These are phyloP conservation scores for Solanum chaucha DNA, from an alignment of 257 asterid genomes.

Conservation along the genomic window DNA sequence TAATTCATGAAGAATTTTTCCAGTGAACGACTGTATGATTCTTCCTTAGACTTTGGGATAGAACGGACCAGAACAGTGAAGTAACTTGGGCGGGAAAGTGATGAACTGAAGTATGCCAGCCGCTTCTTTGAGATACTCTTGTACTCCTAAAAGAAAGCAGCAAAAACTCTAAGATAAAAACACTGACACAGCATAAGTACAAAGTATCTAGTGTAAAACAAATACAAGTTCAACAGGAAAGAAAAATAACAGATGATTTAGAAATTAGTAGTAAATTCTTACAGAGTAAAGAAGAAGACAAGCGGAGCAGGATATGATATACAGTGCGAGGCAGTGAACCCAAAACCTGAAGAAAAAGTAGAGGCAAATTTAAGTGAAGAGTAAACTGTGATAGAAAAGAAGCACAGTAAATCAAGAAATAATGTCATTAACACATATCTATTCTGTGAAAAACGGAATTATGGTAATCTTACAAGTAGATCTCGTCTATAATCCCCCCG, in stretches of 20 bases:
- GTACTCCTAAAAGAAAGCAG: slow-evolving; percentile 9
- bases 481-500: background rate
- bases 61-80: slow-evolving; percentile 35
- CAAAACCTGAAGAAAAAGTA: slow-evolving; percentile 20
- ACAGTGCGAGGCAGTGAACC: slow-evolving; percentile 26
- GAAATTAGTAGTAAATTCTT: slow-evolving; percentile 2
- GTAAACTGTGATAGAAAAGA: background rate
- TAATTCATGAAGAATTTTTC: slow-evolving; percentile 23
- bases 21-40: slow-evolving; percentile 11
- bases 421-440: background rate
- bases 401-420: background rate
- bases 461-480: background rate
- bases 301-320: slow-evolving; percentile 14
- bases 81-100: slow-evolving; percentile 13
- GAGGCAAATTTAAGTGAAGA: background rate
- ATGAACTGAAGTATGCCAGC: slow-evolving; percentile 11
- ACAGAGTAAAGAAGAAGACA: slow-evolving; percentile 25
- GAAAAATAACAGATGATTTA: background rate
- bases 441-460: background rate
- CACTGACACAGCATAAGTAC: background rate
- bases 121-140: slow-evolving; percentile 7
- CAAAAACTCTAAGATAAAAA: background rate
- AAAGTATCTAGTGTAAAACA: background rate
- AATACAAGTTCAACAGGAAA: background rate
- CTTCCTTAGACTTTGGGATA: slow-evolving; percentile 16